Conservation (phyloP, 805 yeast species). For the Wickerhamiella domercqiae region DNA sequence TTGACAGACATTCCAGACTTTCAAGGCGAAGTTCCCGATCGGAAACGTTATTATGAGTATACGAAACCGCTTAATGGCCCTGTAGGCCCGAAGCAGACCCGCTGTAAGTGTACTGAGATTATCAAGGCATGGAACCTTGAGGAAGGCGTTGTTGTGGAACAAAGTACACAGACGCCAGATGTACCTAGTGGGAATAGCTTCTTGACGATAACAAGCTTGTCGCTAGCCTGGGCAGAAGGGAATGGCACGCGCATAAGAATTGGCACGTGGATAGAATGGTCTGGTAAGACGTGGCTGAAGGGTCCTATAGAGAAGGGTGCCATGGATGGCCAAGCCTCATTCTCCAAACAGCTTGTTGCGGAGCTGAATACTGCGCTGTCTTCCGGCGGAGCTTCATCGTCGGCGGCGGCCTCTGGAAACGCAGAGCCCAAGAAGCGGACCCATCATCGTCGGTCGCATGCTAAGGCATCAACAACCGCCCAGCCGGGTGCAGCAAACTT, state of each 20-base stretch:
- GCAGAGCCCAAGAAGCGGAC: not conserved
- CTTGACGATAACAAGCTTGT: slow-evolving; percentile 29
- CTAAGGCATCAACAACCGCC: not conserved
- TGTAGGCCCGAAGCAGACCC: slow-evolving; percentile 87
- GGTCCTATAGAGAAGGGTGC: slow-evolving; percentile 78
- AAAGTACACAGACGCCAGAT: slow-evolving; percentile 68
- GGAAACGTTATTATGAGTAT: slow-evolving; percentile 39
- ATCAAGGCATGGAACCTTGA: slow-evolving; percentile 41
- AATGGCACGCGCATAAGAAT: slow-evolving; percentile 55
- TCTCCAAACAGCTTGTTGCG: slow-evolving; percentile 35
- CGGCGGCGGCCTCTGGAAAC: not conserved
- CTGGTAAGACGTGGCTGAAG: slow-evolving; percentile 83
- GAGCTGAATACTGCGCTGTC: slow-evolving; percentile 19
- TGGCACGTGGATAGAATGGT: slow-evolving; percentile 64
- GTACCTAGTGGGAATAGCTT: slow-evolving; percentile 88
- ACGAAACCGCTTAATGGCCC: slow-evolving; percentile 62
- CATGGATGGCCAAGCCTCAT: slow-evolving; percentile 57
- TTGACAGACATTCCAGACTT: slow-evolving; percentile 16
- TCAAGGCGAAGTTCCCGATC: slow-evolving; percentile 17
- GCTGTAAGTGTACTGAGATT: slow-evolving; percentile 51
- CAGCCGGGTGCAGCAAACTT: not conserved
- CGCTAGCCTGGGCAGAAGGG: slow-evolving; percentile 49
- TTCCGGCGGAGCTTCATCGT: not conserved
- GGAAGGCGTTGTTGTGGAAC: slow-evolving; percentile 42
- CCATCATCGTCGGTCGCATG: not conserved